Base-by-base conservation (phyloP, 331 rosid genomes). In the Acacia pycnantha region DNA sequence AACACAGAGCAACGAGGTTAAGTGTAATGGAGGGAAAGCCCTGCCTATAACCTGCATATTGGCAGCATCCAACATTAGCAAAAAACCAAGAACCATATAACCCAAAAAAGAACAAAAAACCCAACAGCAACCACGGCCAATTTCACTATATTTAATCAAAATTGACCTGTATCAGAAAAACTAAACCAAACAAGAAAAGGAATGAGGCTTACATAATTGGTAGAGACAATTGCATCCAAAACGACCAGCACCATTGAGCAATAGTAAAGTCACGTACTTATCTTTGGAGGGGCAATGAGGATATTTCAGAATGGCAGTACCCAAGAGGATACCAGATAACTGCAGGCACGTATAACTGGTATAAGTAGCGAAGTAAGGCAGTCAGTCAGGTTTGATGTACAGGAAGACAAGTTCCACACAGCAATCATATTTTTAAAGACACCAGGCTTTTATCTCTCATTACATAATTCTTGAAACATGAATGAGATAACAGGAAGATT, bases 241-340 rank as follows among this genome's bases (percentile, higher is more conserved):
- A 65, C 92, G 90, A 66, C 97, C 98, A 56, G 98, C 97, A 77
- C 98, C 93, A 54, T 85, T 89, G 79, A 93, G 88, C 91, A 94
- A 85, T 73, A 94, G 85, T 74, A 95, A 83, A 85, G 90, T 83
- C 85, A 88, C 89, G 90, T 91, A 93, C 87, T 91, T 93, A 78
- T 94, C 97, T 82, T 90, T 90, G 29, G 86, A 75, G 59, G 89
- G 87, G 87, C 95, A 93, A 8, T 2, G 41, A 26, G 90, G 87
- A 76, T 83, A 83, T 44, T 72, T 88, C 70, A 93, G 83, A 89
- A 88, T 91, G 76, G 58, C 85, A 29, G 93, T 83, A 70, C 91
- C 98, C 83, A 87, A 79, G 77, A 94, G 94, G 81, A 93, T 93
- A 61, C 97, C 97, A 69, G 89, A 88, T 76, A 93, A 87, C 97